Conservation (phyloP, 208 protist species). For the Naegleria gruberi region DNA sequence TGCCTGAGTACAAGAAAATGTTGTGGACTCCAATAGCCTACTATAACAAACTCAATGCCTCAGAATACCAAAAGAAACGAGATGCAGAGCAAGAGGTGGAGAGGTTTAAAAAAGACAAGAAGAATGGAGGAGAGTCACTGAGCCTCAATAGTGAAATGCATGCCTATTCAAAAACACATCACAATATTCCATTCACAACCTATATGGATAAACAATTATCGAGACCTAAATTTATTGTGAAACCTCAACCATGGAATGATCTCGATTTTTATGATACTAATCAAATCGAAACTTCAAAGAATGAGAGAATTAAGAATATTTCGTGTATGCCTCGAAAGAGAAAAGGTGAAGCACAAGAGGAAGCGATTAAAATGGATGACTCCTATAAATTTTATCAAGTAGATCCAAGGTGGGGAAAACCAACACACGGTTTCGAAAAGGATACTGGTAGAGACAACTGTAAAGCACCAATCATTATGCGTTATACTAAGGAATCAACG, state of each 20-base stretch:
- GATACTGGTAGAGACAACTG: not conserved
- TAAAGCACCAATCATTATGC: not conserved
- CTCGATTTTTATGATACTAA: not conserved
- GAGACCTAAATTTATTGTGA: not conserved
- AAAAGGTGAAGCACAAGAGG: not conserved
- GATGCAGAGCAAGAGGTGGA: not conserved
- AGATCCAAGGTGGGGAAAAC: not conserved
- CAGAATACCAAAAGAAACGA: not conserved
- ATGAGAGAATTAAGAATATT: not conserved
- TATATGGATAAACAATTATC: not conserved
- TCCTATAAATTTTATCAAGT: not conserved
- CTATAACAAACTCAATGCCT: not conserved
- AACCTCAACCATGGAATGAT: not conserved
- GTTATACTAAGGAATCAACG: not conserved
- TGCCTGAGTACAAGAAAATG: not conserved
- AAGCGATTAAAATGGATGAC: not conserved
- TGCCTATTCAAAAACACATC: not conserved
- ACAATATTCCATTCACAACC: not conserved
- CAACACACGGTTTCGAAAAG: not conserved
- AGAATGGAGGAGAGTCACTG: not conserved
- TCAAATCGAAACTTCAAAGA: not conserved
- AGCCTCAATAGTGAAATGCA: not conserved
- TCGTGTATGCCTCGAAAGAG: not conserved
- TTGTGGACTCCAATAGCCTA: not conserved
- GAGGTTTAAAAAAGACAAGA: not conserved